Conservation (phyloP, 345 rosid genomes). For the Capsella bursapastoris region DNA sequence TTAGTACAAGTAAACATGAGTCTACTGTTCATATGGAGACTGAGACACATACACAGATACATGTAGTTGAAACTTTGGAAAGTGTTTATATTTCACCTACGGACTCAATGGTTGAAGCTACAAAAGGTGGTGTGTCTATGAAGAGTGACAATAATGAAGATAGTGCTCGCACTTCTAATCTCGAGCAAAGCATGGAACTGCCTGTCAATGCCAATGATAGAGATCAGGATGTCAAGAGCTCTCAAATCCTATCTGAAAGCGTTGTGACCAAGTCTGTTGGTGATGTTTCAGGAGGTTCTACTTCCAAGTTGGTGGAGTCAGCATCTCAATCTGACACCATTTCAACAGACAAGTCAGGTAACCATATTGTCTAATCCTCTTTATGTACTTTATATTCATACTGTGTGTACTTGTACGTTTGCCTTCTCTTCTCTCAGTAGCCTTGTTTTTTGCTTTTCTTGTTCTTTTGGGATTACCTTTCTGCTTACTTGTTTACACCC, state of each 20-base stretch:
- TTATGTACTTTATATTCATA: constrained; percentile 14
- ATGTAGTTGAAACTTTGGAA: constrained; percentile 35
- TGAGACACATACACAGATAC: constrained; percentile 37
- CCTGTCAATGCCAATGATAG: constrained; percentile 40
- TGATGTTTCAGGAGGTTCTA: constrained; percentile 30
- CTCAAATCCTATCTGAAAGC: constrained; percentile 37
- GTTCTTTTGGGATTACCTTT: constrained; percentile 1
- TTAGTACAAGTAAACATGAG: constrained; percentile 37
- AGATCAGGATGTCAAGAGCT: constrained; percentile 33
- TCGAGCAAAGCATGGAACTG: constrained; percentile 44
- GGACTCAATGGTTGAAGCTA: constrained; percentile 39
- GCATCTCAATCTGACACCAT: constrained; percentile 45
- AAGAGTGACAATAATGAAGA: constrained; percentile 40
- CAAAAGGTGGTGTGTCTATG: constrained; percentile 27
- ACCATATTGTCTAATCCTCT: constrained; percentile 28
- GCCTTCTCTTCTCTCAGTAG: constrained; percentile 15
- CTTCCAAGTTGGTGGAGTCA: constrained; percentile 44
- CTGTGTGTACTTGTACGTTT: neutral
- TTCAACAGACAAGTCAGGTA: constrained; percentile 52
- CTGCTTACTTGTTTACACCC: constrained; percentile 19
- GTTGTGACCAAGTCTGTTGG: constrained; percentile 38
- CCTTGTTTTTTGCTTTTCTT: neutral
- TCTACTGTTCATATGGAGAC: constrained; percentile 39
- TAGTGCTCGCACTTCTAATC: constrained; percentile 27
- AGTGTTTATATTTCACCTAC: constrained; percentile 33